Evolutionary conservation across 129 eudicot species (phyloP).

Genomic region (Saussurea involucrata): DNA sequence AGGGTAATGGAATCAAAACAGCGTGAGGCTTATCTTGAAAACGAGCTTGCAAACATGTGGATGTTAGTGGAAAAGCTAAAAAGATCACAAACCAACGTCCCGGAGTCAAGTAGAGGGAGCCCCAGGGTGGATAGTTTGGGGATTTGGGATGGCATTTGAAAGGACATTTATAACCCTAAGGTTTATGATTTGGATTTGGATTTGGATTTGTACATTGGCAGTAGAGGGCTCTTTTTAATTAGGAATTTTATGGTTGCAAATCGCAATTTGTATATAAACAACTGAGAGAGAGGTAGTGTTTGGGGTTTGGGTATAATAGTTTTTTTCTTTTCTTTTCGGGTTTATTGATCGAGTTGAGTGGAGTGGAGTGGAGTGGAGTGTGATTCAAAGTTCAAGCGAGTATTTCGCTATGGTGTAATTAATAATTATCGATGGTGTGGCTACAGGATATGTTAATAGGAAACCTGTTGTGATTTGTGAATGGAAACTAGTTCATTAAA

Average conservation of each 20-base stretch:
- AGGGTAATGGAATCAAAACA: conserved; percentile 67
- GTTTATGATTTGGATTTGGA: not conserved
- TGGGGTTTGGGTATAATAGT: not conserved
- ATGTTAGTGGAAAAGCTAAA: conserved; percentile 64
- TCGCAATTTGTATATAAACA: not conserved
- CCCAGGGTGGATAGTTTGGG: conserved; percentile 16
- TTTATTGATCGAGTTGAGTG: not conserved
- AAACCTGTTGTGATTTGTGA: not conserved
- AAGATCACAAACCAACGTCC: conserved; percentile 43
- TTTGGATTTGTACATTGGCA: not conserved
- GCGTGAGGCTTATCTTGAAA: conserved; percentile 67
- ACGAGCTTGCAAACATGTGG: conserved; percentile 71
- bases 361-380: not conserved
- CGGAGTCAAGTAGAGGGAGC: conserved; percentile 28
- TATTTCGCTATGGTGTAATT: not conserved
- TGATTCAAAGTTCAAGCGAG: not conserved
- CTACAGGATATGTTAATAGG: not conserved
- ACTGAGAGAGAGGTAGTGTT: not conserved
- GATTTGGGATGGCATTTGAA: conserved; percentile 7
- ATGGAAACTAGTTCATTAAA: not conserved
- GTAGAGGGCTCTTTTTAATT: not conserved
- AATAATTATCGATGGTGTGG: not conserved
- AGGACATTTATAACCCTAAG: not conserved
- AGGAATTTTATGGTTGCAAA: not conserved
- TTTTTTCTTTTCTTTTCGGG: not conserved